phyloP scores from a whole-genome alignment of 805 yeast species.

The Candida verbasci region DNA sequence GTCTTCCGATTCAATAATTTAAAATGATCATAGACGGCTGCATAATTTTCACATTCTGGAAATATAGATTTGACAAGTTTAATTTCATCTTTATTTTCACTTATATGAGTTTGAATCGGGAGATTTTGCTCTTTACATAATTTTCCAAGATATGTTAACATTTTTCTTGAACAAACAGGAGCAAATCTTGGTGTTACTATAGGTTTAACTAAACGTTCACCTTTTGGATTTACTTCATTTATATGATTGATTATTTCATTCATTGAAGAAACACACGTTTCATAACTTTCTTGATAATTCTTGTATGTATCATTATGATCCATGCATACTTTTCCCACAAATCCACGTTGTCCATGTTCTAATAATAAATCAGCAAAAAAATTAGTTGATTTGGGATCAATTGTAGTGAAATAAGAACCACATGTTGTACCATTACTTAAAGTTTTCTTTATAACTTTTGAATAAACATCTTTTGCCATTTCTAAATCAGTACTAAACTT shows the following conservation, averaged over 20 bases:
- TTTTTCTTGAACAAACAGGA: constrained; percentile 68
- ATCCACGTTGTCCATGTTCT: constrained; percentile 74
- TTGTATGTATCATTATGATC: constrained; percentile 65
- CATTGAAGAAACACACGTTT: constrained; percentile 54
- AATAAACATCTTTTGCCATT: constrained; percentile 60
- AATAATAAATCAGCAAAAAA: constrained; percentile 70
- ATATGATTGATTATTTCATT: constrained; percentile 55
- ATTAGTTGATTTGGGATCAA: constrained; percentile 72
- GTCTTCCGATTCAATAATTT: constrained; percentile 61
- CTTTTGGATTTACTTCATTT: constrained; percentile 45
- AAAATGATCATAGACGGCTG: constrained; percentile 70
- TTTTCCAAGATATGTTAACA: constrained; percentile 61
- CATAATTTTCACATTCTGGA: constrained; percentile 65
- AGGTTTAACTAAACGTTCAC: constrained; percentile 55
- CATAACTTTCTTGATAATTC: constrained; percentile 59
- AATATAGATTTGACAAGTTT: constrained; percentile 67
- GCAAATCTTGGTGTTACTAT: constrained; percentile 93
- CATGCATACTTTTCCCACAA: constrained; percentile 94
- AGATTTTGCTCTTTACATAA: constrained; percentile 44
- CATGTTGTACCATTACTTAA: constrained; percentile 83
- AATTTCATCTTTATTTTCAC: constrained; percentile 75
- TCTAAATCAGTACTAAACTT: constrained; percentile 44
- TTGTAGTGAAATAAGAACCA: constrained; percentile 88
- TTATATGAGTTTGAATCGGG: constrained; percentile 87
- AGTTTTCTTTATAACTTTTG: constrained; percentile 64